Conservation (phyloP, 345 rosid species). For the Erodium maritimum region DNA sequence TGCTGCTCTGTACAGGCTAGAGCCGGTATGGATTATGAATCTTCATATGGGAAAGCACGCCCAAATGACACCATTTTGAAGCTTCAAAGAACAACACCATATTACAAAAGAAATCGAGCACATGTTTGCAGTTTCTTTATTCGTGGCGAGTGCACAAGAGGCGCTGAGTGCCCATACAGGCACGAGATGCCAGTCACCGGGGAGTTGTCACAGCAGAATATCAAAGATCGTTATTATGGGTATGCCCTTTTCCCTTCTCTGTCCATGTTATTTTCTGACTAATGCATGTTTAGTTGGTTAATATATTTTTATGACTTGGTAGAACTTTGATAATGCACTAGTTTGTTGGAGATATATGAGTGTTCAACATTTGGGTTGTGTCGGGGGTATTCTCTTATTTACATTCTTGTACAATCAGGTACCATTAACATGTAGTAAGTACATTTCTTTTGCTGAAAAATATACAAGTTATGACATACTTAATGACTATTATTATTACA, state of each 20-base stretch:
- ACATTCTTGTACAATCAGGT: background rate
- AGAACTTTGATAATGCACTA: background rate
- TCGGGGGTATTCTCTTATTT: background rate
- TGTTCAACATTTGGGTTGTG: conserved; percentile 1
- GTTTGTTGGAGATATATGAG: background rate
- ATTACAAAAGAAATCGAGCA: conserved; percentile 83
- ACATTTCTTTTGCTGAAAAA: no score
- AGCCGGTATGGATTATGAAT: conserved; percentile 94
- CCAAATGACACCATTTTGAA: conserved; percentile 83
- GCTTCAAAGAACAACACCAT: conserved; percentile 90
- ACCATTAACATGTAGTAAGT: no score
- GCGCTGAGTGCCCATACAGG: conserved; percentile 89
- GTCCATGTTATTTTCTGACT: background rate
- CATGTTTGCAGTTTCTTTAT: conserved; percentile 93
- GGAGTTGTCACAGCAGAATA: conserved; percentile 90
- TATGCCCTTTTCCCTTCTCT: conserved; percentile 18
- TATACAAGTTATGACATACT: no score
- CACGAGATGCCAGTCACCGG: conserved; percentile 97
- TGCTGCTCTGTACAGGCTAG: conserved; percentile 47
- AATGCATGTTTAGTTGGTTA: background rate
- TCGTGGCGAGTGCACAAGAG: conserved; percentile 93
- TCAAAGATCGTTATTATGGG: conserved; percentile 96
- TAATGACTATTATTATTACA: no score
- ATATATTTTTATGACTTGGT: background rate
- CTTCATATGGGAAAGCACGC: conserved; percentile 77